A percentile compares a stretch with the other conserved stretches of the same genome.
These are phyloP conservation scores for Xerocomus spinulosus DNA, from an alignment of 768 basidiomycete species.

Conservation along the genomic window DNA sequence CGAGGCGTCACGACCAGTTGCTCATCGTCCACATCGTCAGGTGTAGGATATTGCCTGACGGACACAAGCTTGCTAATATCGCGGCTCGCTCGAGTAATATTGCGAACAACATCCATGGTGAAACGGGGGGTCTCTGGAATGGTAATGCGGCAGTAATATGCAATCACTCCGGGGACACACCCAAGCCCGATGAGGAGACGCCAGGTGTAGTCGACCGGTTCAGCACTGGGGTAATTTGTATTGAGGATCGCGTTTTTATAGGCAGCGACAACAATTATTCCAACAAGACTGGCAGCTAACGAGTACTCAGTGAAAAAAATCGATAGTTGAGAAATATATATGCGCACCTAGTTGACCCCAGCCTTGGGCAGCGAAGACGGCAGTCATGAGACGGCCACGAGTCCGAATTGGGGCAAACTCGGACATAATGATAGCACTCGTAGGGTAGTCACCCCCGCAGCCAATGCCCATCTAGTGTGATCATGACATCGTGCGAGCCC, in stretches of 20 bases:
- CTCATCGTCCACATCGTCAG: slow-evolving; percentile 41
- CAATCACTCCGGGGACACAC: slow-evolving; percentile 70
- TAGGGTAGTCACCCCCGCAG: slow-evolving; percentile 83
- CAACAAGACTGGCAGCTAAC: slow-evolving; percentile 62
- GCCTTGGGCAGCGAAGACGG: slow-evolving; percentile 81
- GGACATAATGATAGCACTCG: slow-evolving; percentile 81
- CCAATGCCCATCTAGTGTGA: slow-evolving; percentile 62
- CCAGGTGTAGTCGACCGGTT: slow-evolving; percentile 75
- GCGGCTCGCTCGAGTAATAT: slow-evolving; percentile 63
- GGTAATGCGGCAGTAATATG: slow-evolving; percentile 85
- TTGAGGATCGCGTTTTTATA: slow-evolving; percentile 56
- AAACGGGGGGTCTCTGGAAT: slow-evolving; percentile 89
- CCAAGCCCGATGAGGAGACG: slow-evolving; percentile 85
- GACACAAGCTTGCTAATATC: slow-evolving; percentile 67
- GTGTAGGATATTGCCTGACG: slow-evolving; percentile 33
- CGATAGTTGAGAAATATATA: not conserved
- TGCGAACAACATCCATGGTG: slow-evolving; percentile 86
- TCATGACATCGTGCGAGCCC: not conserved
- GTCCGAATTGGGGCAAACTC: slow-evolving; percentile 77
- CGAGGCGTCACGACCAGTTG: slow-evolving; percentile 59
- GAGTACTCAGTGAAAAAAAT: not conserved
- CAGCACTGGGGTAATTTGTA: slow-evolving; percentile 32
- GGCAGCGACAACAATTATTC: slow-evolving; percentile 55
- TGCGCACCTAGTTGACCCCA: slow-evolving; percentile 77
- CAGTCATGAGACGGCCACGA: slow-evolving; percentile 85